Evolutionary conservation across 2,329 filamentous ascomycete genomes (phyloP), one percentile per base, ranked within the genome.

Genomic region (Macrophomina phaseolina): DNA sequence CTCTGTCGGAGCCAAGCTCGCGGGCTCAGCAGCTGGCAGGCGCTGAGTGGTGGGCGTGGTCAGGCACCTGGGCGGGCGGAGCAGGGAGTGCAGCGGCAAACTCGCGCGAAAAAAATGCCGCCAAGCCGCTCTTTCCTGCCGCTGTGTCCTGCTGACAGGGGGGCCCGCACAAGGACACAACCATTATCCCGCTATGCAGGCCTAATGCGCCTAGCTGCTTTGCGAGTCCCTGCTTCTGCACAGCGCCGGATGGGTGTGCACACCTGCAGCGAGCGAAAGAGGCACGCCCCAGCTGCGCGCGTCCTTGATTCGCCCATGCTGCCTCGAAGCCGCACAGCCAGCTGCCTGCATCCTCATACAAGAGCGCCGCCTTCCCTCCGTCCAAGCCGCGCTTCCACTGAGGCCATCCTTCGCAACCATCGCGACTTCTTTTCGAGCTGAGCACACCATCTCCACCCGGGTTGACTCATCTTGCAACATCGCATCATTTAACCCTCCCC

Each of bases 281-380:
- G 58, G 58, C 58, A 62, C 58, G 58, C 58, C 58, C 58, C 42
- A 32, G 28, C 42, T 38, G 45, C n/a, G 42, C 45, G 42, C 58
- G 58, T 62, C 58, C 58, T 49, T 62, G 58, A 62, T 62, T 62
- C 58, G 58, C 46, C 45, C 42, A 32, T 30, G 7, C 34, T 23
- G 58, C 58, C 58, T 62, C 56, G 55, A 61, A 51, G 60, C 60
- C 60, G 60, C 60, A 51, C 32, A 40, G 38, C 49, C 49, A 55
- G 51, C 42, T 14, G 63, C 63, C 63, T 48, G 40, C 51, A 65
- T 65, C 63, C 52, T 65, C 63, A 65, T 65, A 65, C 63, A 65
- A 65, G 63, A 65, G 63, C 51, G 63, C 63, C 42, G 51, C 51
- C 42, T 56, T 51, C 63, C 63, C 63, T 55, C 51, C 48, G 51